Base-by-base conservation (phyloP, 2,329 filamentous ascomycete species). In the Alternaria sp. region DNA sequence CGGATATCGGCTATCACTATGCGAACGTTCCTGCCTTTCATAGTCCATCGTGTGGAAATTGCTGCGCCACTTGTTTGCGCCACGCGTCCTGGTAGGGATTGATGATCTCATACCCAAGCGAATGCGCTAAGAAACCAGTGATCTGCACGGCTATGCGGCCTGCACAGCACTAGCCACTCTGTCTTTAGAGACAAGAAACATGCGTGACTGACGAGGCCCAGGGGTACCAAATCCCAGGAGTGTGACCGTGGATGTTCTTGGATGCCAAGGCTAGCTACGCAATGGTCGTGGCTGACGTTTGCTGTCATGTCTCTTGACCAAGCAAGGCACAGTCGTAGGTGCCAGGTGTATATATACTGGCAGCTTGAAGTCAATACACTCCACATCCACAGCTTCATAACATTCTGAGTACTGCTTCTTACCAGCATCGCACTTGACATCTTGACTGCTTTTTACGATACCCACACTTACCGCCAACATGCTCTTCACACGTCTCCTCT, bases 401-500 rank as follows among this genome's bases (percentile, higher is more conserved):
- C 47, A 50, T 15, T 47, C 59, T 19, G 19, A 28, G 21, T 43
- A 54, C 52, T 30, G 23, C 12, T 47, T 52, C 40, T 36, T 21
- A 10, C 17, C 13, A 45, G 28, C 25, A 21, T 30, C 25, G 9
- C 26, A 36, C 13, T 11, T 7, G 8, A 50, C 1, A 8, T n/a
- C 12, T 19, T 26, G 7, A 36, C 19, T 11, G 40, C 13, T 49
- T n/a, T 10, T 8, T 45, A 10, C 32, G 11, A 40, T 17, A n/a
- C n/a, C 19, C 17, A 11, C 21, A 25, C 17, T 12, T 6, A 47
- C 15, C 50, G n/a, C 40, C 65, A 74, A 46, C 1, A 77, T 77
- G 74, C 63, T 77, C 52, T 45, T 76, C 67, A 66, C 85, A 10
- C 85, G 88, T 62, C 68, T 89, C 21, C 66, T 86, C 26, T 87